Evolutionary conservation across 306 rosid genomes (phyloP), one percentile per base, ranked within the genome.

Genomic region (Coriaria nepalensis): DNA sequence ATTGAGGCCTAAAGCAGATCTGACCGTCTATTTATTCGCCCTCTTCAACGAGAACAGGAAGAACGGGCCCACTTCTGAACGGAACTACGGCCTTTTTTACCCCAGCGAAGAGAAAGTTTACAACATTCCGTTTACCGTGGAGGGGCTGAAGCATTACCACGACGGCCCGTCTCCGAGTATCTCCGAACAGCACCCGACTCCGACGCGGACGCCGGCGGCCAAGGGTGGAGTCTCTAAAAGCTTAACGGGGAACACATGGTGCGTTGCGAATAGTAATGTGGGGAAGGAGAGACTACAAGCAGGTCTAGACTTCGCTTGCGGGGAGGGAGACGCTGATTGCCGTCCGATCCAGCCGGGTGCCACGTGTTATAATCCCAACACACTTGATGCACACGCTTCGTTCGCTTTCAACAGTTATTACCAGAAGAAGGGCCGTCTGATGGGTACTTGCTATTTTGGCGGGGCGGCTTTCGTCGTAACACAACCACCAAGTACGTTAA

Each of bases 291-390:
- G 52, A 53, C 75, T 92, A 38, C 98, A 92, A 61, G 59, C 44
- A 11, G 87, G 85, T 48, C 64, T 92, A 38, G 98, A 92, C 43
- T 92, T 9, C 14, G 98, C 98, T 13, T 92, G 98, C n/a, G 98
- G 98, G 0, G 93, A 82, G 50, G 98, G 98, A 9, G 98, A 93
- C 0, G 94, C 96, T 1, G 94, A 92, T 8, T 92, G 98, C 83
- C 83, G 59, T 71, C 13, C 62, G 81, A 92, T 92, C 43, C 96
- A 92, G 52, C 68, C 53, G 0, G 77, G 74, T 8, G 49, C 96
- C 72, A 61, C 95, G 81, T 92, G 96, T 64, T 92, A 69, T 44
- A 37, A 72, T 77, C 98, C 98, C 0, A 71, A 92, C 61, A 75
- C 93, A 0, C 40, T 92, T 0, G 67, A 67, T 61, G 78, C 98